These are phyloP conservation scores for Alternaria arborescens DNA, from an alignment of 2,329 filamentous ascomycete genomes.

Conservation along the genomic window DNA sequence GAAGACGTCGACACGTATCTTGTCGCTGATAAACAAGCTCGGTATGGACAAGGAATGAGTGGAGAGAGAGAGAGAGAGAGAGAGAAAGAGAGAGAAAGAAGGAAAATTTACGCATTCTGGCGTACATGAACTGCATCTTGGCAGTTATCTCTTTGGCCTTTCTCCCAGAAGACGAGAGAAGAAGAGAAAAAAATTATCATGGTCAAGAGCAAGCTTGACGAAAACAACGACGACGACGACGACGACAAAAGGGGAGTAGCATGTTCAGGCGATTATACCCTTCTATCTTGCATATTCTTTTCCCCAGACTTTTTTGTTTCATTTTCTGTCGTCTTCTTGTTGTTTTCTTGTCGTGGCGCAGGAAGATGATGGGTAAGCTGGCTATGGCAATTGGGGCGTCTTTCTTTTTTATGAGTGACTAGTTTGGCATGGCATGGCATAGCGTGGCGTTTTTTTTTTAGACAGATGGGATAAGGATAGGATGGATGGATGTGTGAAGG, in stretches of 20 bases:
- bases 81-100: not conserved
- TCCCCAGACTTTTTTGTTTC: not conserved
- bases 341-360: not conserved
- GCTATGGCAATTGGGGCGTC: not conserved
- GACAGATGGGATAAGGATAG: no score
- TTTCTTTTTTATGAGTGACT: not conserved
- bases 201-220: slow-evolving; percentile 4
- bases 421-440: not conserved
- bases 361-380: not conserved
- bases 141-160: not conserved
- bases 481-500: not conserved
- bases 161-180: not conserved
- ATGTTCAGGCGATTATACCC: slow-evolving; percentile 4
- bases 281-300: not conserved
- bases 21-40: not conserved
- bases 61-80: not conserved
- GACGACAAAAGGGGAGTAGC: not conserved
- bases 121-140: not conserved
- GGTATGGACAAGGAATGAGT: not conserved
- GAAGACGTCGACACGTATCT: not conserved
- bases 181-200: not conserved
- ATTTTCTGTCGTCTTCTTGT: not conserved
- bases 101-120: not conserved
- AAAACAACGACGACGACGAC: not conserved
- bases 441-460: slow-evolving; percentile 5